Percentiles rank a stretch among this genome's conserved stretches.
phyloP scores from a whole-genome alignment of 2,329 filamentous ascomycete species.

The Raffaelea albimanens region DNA sequence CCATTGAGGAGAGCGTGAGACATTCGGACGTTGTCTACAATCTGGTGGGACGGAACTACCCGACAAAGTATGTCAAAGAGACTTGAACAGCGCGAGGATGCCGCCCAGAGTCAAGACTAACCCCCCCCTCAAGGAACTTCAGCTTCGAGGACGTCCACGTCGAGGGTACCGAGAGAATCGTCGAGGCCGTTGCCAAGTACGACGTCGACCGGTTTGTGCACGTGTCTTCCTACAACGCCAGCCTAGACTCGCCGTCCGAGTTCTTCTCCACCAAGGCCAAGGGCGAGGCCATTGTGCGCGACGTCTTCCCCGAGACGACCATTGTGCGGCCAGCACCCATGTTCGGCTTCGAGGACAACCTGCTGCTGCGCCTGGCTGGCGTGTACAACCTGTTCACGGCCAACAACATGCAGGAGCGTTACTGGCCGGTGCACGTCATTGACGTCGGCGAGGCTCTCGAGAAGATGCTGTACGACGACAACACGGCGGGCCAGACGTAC shows the following conservation, averaged over 20 bases:
- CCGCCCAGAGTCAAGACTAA: no score
- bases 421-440: constrained; percentile 86
- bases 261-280: constrained; percentile 87
- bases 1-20: constrained; percentile 91
- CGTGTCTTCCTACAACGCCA: constrained; percentile 88
- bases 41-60: constrained; percentile 85
- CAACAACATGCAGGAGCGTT: constrained; percentile 88
- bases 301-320: constrained; percentile 92
- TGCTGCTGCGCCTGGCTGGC: constrained; percentile 77
- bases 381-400: constrained; percentile 75
- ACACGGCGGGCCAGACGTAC: constrained; percentile 79
- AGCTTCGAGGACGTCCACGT: constrained; percentile 85
- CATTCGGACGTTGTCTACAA: constrained; percentile 99
- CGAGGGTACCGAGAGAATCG: constrained; percentile 85
- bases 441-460: constrained; percentile 87
- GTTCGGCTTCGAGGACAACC: constrained; percentile 90
- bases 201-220: constrained; percentile 96
- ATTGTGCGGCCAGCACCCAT: constrained; percentile 89
- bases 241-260: constrained; percentile 69
- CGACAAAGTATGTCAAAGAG: constrained; percentile 91
- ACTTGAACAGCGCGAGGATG: no score
- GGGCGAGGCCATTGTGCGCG: constrained; percentile 74
- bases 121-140: constrained; percentile 61
- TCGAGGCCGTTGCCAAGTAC: constrained; percentile 91
- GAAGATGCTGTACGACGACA: constrained; percentile 83